phyloP scores from a whole-genome alignment of 2,329 filamentous ascomycete species.

The Fusarium kyushuense region DNA sequence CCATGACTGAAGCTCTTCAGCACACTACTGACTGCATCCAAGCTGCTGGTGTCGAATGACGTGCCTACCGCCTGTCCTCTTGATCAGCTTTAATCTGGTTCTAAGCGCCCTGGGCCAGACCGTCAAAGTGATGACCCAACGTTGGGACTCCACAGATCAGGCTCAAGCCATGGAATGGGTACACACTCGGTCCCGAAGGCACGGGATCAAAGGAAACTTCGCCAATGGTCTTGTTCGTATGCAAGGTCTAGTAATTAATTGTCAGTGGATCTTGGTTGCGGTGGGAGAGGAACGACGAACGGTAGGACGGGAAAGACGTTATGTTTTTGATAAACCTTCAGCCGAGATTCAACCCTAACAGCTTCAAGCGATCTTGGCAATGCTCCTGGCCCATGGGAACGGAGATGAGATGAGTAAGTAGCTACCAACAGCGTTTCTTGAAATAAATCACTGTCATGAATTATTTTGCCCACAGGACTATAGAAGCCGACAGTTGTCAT shows the following conservation, averaged over 20 bases:
- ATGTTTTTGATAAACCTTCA: slow-evolving; percentile 34
- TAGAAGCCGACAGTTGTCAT: neutral
- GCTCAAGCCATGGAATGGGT: slow-evolving; percentile 5
- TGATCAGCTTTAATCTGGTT: slow-evolving; percentile 27
- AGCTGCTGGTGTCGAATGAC: slow-evolving; percentile 45
- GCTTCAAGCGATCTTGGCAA: slow-evolving; percentile 41
- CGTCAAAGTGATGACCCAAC: slow-evolving; percentile 22
- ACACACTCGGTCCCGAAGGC: slow-evolving; percentile 26
- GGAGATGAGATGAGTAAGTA: slow-evolving; percentile 22
- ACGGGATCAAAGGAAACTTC: slow-evolving; percentile 32
- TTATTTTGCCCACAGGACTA: slow-evolving; percentile 10
- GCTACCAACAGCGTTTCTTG: slow-evolving; percentile 1
- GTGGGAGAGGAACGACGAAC: slow-evolving; percentile 22
- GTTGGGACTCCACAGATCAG: slow-evolving; percentile 32
- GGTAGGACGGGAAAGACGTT: slow-evolving; percentile 1
- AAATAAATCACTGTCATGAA: neutral
- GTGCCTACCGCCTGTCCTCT: slow-evolving; percentile 31
- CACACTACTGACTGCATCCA: slow-evolving; percentile 36
- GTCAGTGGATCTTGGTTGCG: slow-evolving; percentile 37
- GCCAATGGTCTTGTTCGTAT: slow-evolving; percentile 28
- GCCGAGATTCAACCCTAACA: slow-evolving; percentile 33
- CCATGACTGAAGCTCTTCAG: slow-evolving; percentile 21
- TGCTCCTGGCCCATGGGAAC: neutral
- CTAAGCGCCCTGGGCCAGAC: slow-evolving; percentile 45
- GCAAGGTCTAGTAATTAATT: slow-evolving; percentile 26